Percentiles rank a stretch among this genome's conserved stretches.
These are phyloP conservation scores for Terana coerulea DNA, from an alignment of 768 basidiomycete genomes.

Conservation along the genomic window DNA sequence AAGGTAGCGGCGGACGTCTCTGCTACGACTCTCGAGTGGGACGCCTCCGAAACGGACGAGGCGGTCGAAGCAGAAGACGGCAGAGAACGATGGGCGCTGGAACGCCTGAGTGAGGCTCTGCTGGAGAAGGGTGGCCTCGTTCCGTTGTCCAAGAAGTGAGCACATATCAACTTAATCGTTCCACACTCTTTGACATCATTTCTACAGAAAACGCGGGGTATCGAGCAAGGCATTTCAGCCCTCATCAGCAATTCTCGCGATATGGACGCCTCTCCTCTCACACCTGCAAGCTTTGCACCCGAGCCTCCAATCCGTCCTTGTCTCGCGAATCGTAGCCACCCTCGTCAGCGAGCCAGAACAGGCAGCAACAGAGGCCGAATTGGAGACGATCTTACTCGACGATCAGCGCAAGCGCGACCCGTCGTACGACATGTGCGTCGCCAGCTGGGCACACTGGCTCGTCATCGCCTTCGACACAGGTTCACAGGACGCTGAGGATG, in stretches of 20 bases:
- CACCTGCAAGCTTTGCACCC: slow-evolving; percentile 56
- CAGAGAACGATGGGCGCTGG: slow-evolving; percentile 66
- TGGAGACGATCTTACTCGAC: slow-evolving; percentile 13
- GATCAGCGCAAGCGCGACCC: slow-evolving; percentile 28
- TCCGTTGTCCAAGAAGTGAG: slow-evolving; percentile 81
- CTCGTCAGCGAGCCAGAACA: slow-evolving; percentile 11
- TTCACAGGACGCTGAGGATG: slow-evolving; percentile 29
- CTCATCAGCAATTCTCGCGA: slow-evolving; percentile 43
- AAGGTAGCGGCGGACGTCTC: slow-evolving; percentile 54
- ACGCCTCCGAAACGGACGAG: slow-evolving; percentile 21
- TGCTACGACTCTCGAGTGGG: slow-evolving; percentile 48
- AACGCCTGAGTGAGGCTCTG: slow-evolving; percentile 62
- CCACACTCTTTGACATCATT: background rate
- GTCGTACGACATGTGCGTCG: slow-evolving; percentile 56
- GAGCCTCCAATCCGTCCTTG: slow-evolving; percentile 48
- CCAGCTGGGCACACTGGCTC: slow-evolving; percentile 69
- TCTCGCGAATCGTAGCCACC: slow-evolving; percentile 40
- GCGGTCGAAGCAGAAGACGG: slow-evolving; percentile 38
- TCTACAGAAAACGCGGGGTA: slow-evolving; percentile 42
- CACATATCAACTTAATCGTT: background rate
- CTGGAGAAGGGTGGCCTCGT: slow-evolving; percentile 73
- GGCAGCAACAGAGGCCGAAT: background rate
- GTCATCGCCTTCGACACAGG: slow-evolving; percentile 31
- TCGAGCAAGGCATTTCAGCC: slow-evolving; percentile 43
- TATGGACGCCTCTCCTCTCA: slow-evolving; percentile 65